Conservation (phyloP, 1,139 yeast species). For the Protomyces arabidopsidicola region DNA sequence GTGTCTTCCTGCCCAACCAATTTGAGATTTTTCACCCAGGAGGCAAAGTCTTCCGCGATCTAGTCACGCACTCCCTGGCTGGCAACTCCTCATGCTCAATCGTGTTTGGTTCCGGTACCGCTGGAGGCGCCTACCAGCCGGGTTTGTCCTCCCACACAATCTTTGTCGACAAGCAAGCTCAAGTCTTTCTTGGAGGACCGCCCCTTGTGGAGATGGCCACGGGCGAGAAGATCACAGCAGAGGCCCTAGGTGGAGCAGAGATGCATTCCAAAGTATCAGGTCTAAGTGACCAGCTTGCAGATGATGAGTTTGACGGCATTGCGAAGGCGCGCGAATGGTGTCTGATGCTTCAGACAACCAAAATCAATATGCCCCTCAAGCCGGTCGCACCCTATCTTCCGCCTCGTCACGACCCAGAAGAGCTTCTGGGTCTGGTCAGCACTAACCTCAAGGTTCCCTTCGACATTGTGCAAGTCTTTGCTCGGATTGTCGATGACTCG, state of each 20-base stretch:
- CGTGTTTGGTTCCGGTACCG: constrained; percentile 42
- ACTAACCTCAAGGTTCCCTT: constrained; percentile 39
- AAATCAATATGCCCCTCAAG: constrained; percentile 33
- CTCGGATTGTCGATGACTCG: constrained; percentile 41
- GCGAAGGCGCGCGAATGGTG: constrained; percentile 38
- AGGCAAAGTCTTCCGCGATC: constrained; percentile 41
- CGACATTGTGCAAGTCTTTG: constrained; percentile 41
- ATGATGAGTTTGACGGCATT: constrained; percentile 40
- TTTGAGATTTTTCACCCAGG: constrained; percentile 42
- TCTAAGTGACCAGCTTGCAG: constrained; percentile 40
- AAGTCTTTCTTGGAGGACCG: constrained; percentile 42
- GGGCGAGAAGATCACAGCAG: constrained; percentile 41
- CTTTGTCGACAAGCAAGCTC: constrained; percentile 41
- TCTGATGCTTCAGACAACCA: constrained; percentile 31
- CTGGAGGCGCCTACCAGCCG: constrained; percentile 43
- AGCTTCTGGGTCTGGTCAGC: constrained; percentile 40
- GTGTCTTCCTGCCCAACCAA: constrained; percentile 42
- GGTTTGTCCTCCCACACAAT: constrained; percentile 42
- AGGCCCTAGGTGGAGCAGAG: constrained; percentile 41
- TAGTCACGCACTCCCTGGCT: constrained; percentile 39
- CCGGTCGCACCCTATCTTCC: constrained; percentile 21
- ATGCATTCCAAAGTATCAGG: constrained; percentile 41
- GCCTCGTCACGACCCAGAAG: constrained; percentile 35
- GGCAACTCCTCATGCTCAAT: constrained; percentile 41
- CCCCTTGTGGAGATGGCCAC: constrained; percentile 43